Evolutionary conservation across 23 red algal genomes (phyloP).

Genomic region (Gracilariopsis chorda): DNA sequence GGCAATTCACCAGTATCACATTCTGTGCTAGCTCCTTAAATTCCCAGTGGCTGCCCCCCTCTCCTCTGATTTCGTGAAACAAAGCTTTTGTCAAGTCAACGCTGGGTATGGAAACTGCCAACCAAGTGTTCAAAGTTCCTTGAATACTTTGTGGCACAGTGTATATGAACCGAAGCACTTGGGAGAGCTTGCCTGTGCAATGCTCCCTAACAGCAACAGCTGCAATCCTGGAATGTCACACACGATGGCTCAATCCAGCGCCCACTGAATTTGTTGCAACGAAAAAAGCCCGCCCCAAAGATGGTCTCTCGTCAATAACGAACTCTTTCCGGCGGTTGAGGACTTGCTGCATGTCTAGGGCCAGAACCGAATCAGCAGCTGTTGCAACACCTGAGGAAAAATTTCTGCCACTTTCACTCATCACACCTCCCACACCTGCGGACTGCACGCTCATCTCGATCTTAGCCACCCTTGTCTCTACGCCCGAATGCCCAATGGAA

Average conservation of each 20-base stretch:
- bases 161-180: conserved; percentile 13
- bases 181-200: neutral
- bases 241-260: neutral
- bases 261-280: neutral
- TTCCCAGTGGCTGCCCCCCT: neutral
- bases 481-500: too few relatives aligned
- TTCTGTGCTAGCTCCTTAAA: neutral
- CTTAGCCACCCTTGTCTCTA: neutral
- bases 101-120: neutral
- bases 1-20: neutral
- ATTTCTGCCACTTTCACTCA: too few relatives aligned
- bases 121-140: neutral
- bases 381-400: neutral
- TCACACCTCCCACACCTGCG: neutral
- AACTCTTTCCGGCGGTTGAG: neutral
- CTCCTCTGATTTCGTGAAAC: too few relatives aligned
- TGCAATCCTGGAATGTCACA: too few relatives aligned
- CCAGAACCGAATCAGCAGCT: neutral
- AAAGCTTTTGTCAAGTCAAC: too few relatives aligned
- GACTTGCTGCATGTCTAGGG: neutral
- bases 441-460: neutral
- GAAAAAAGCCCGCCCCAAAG: neutral
- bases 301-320: neutral
- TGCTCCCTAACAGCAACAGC: neutral
- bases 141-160: neutral